These are phyloP conservation scores for Tuber aestivum DNA, from an alignment of 495 filamentous ascomycete species.

Conservation along the genomic window DNA sequence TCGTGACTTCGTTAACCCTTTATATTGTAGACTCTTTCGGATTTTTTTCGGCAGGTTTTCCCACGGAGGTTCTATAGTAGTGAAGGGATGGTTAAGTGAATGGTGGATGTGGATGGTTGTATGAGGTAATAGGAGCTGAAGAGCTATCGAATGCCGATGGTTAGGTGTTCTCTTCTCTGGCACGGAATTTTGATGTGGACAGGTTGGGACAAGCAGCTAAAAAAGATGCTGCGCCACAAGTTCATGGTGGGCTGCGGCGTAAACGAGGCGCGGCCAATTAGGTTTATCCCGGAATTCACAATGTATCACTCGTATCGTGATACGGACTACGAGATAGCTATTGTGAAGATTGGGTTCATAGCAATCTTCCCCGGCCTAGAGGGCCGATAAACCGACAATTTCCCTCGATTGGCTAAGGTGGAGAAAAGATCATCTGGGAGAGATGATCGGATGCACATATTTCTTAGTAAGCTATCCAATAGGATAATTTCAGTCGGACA, in stretches of 20 bases:
- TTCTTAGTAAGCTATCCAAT: background rate
- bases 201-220: conserved; percentile 32
- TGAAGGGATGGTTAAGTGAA: conserved; percentile 6
- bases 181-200: conserved; percentile 23
- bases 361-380: background rate
- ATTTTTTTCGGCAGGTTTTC: conserved; percentile 19
- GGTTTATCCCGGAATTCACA: background rate
- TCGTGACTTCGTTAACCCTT: conserved; percentile 20
- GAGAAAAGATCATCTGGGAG: background rate
- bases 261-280: background rate
- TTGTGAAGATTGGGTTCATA: background rate
- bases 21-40: background rate
- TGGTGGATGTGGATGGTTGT: conserved; percentile 17
- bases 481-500: background rate
- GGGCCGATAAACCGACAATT: background rate
- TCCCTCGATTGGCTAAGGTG: background rate
- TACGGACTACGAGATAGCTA: background rate
- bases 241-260: background rate
- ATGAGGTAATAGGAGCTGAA: conserved; percentile 14
- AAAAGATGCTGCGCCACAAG: conserved; percentile 31
- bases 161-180: conserved; percentile 32
- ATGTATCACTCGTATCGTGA: background rate
- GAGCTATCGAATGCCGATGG: conserved; percentile 20
- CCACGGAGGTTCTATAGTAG: conserved; percentile 12
- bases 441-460: background rate